Percentiles rank a stretch among this genome's conserved stretches.
phyloP scores from a whole-genome alignment of 768 basidiomycete genomes.

The Termitomyces eurrhizus region DNA sequence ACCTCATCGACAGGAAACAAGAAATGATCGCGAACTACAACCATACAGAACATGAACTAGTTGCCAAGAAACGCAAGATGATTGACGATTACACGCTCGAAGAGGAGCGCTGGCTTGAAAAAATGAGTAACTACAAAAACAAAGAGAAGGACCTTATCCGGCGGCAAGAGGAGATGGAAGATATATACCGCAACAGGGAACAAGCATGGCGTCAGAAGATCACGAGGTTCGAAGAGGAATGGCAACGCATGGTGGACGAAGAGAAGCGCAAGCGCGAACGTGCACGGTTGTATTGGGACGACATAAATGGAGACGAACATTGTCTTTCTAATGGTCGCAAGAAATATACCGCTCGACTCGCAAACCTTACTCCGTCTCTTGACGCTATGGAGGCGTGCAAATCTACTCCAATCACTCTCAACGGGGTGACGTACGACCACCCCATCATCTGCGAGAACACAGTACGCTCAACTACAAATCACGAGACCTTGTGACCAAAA shows the following conservation, averaged over 20 bases:
- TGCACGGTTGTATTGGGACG: conserved; percentile 16
- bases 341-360: conserved; percentile 13
- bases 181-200: background rate
- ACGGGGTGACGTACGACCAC: conserved; percentile 11
- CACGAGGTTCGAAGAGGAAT: conserved; percentile 1
- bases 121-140: background rate
- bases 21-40: background rate
- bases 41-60: background rate
- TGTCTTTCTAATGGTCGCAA: conserved; percentile 8
- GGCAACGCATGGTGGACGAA: conserved; percentile 2
- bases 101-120: background rate
- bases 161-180: background rate
- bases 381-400: conserved; percentile 18
- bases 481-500: background rate
- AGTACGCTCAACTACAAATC: background rate
- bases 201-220: conserved; percentile 1
- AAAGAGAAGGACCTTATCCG: background rate
- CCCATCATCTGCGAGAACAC: conserved; percentile 16
- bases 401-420: conserved; percentile 13
- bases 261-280: conserved; percentile 11
- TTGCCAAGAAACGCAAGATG: background rate
- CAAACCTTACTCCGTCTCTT: conserved; percentile 12
- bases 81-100: background rate
- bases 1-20: background rate
- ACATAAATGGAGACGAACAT: conserved; percentile 9